These are phyloP conservation scores for Saussurea involucrata DNA, from an alignment of 129 eudicot species.

Conservation along the genomic window DNA sequence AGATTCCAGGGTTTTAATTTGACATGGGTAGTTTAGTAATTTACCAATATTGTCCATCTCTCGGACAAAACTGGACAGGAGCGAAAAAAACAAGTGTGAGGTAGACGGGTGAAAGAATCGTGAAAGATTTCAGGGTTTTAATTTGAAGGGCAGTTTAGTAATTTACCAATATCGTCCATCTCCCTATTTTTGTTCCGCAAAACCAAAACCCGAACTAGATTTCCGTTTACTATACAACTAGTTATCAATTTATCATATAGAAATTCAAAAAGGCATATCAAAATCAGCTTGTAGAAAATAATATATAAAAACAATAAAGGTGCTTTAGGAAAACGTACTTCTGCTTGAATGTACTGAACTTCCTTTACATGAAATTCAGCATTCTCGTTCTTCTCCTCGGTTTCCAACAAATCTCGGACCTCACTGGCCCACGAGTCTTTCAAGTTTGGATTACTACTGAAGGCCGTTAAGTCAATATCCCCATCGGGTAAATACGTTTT, in stretches of 20 bases:
- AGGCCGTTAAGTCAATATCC: conserved; percentile 87
- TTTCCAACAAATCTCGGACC: conserved; percentile 76
- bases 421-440: conserved; percentile 90
- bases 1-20: no score
- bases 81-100: no score
- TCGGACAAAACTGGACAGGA: no score
- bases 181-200: background rate
- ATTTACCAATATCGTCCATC: background rate
- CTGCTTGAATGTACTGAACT: conserved; percentile 98
- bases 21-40: no score
- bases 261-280: background rate
- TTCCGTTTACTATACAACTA: background rate
- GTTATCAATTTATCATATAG: background rate
- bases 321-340: conserved; percentile 41
- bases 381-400: conserved; percentile 82
- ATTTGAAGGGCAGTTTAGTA: background rate
- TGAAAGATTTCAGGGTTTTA: background rate
- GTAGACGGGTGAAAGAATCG: no score
- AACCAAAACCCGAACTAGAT: background rate
- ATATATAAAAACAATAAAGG: background rate
- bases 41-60: background rate
- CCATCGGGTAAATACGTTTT: conserved; percentile 98
- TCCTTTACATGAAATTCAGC: conserved; percentile 96
- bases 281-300: conserved; percentile 4
- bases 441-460: conserved; percentile 55